phyloP scores from a whole-genome alignment of 1,284 basidiomycete genomes.

The Austroboletus niveus region DNA sequence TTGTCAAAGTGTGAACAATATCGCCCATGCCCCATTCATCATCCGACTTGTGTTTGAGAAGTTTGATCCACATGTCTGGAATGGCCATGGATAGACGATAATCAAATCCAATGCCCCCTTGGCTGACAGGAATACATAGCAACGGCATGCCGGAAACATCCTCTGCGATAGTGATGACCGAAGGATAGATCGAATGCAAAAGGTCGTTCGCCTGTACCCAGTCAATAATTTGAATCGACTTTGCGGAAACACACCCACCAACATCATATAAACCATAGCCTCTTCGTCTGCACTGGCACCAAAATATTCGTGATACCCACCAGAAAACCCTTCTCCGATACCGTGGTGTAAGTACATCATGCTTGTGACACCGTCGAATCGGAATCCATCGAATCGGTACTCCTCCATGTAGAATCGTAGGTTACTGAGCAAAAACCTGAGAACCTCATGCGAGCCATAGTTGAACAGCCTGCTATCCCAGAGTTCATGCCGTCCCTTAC shows the following conservation, averaged over 20 bases:
- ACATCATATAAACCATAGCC: constrained; percentile 94
- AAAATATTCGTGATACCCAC: constrained; percentile 98
- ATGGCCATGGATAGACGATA: constrained; percentile 98
- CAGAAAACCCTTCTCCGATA: constrained; percentile 96
- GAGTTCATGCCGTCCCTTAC: constrained; percentile 88
- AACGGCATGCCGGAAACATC: constrained; percentile 99
- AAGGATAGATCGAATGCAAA: constrained; percentile 80
- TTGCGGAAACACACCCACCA: constrained; percentile 54
- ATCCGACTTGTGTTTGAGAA: constrained; percentile 90
- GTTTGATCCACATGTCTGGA: constrained; percentile 99
- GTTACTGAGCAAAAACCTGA: constrained; percentile 94
- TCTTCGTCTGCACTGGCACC: constrained; percentile 84
- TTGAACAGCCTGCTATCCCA: constrained; percentile 99
- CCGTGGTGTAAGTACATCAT: constrained; percentile 99
- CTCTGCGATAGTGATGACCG: constrained; percentile 90
- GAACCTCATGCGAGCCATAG: constrained; percentile 91
- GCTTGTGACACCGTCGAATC: constrained; percentile 97
- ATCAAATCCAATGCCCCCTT: constrained; percentile 95
- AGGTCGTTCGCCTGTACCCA: constrained; percentile 83
- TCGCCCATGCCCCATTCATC: constrained; percentile 87
- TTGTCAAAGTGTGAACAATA: constrained; percentile 89
- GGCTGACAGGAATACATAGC: constrained; percentile 74
- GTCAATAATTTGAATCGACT: constrained; percentile 7
- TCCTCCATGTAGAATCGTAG: constrained; percentile 95
- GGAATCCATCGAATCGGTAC: constrained; percentile 95